Conservation (phyloP, 768 basidiomycete genomes). For the Lentinula sp. region DNA sequence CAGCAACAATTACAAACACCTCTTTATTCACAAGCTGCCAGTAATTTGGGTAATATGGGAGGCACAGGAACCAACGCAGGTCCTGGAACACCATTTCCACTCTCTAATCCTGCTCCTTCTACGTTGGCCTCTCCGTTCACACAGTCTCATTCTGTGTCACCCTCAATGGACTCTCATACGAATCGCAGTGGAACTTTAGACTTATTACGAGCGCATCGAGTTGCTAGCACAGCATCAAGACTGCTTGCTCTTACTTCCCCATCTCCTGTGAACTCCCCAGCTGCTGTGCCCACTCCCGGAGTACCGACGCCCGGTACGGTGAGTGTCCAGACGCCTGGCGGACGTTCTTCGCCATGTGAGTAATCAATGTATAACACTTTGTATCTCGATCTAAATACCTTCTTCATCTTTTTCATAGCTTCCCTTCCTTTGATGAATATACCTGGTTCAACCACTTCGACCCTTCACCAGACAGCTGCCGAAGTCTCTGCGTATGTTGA, state of each 20-base stretch:
- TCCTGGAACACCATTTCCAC: not conserved
- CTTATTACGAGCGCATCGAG: not conserved
- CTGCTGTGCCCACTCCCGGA: conserved; percentile 12
- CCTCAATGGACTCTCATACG: not conserved
- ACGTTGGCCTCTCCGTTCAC: not conserved
- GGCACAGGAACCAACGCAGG: not conserved
- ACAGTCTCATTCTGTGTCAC: too few species aligned
- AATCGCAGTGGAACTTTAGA: not conserved
- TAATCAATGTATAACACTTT: not conserved
- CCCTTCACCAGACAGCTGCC: conserved; percentile 40
- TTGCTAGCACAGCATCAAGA: not conserved
- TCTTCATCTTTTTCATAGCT: not conserved
- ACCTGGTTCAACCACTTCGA: conserved; percentile 25
- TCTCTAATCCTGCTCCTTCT: not conserved
- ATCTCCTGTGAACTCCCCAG: conserved; percentile 12
- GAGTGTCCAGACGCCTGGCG: not conserved
- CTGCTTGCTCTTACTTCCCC: conserved; percentile 5
- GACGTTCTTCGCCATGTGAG: not conserved
- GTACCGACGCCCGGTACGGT: not conserved
- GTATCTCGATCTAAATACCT: not conserved
- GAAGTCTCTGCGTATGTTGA: conserved; percentile 73
- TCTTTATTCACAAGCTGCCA: not conserved
- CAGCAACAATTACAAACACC: not conserved
- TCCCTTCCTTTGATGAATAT: conserved; percentile 11
- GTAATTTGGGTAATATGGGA: not conserved